A percentile compares a stretch with the other conserved stretches of the same genome.
Conservation (phyloP, 208 protist species). For the Leishmania aethiopica region DNA sequence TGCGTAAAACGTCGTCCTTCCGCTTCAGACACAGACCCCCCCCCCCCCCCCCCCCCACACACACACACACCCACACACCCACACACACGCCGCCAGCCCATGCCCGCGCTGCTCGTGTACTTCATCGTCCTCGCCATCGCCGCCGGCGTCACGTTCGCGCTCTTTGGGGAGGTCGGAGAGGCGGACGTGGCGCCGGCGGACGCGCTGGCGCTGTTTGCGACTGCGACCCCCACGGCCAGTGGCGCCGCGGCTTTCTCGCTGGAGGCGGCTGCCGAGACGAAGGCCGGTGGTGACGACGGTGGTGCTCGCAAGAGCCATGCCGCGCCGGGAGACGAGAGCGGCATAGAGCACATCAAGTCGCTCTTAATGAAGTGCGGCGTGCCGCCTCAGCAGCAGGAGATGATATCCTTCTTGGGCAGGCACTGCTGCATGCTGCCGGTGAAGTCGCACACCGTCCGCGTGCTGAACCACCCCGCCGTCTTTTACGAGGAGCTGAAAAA, state of each 20-base stretch:
- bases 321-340: neutral
- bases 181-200: slow-evolving; percentile 13
- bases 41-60: neutral
- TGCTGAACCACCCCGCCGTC: slow-evolving; percentile 52
- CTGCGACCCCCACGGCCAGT: neutral
- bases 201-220: slow-evolving; percentile 36
- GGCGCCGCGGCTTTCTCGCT: neutral
- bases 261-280: neutral
- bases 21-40: neutral
- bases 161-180: slow-evolving; percentile 39
- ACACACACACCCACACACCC: neutral
- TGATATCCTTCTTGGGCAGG: slow-evolving; percentile 60
- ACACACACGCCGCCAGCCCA: slow-evolving; percentile 3
- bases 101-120: slow-evolving; percentile 44
- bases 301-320: neutral
- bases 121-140: slow-evolving; percentile 40
- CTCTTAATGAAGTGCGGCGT: slow-evolving; percentile 14
- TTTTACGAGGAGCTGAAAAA: slow-evolving; percentile 75
- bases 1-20: neutral
- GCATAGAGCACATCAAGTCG: slow-evolving; percentile 16
- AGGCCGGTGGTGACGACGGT: neutral
- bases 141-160: slow-evolving; percentile 30
- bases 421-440: slow-evolving; percentile 78
- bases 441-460: slow-evolving; percentile 38
- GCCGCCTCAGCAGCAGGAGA: slow-evolving; percentile 35